These are phyloP conservation scores for Wallacemonas collosoma DNA, from an alignment of 208 protist species.

Conservation along the genomic window DNA sequence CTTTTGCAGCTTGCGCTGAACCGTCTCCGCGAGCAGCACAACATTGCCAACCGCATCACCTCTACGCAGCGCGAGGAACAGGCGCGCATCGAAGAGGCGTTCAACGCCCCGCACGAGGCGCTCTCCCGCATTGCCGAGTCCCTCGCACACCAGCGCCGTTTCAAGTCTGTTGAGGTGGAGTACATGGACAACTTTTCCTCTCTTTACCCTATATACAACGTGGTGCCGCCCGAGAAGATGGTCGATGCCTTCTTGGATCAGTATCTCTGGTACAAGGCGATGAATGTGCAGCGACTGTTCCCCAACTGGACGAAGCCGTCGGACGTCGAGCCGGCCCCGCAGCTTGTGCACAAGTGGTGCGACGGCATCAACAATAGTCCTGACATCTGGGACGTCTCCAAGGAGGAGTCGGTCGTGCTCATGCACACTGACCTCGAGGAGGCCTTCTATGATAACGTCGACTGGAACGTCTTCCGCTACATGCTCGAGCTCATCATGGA, in stretches of 20 bases:
- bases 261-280: constrained; percentile 99
- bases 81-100: constrained; percentile 99
- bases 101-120: constrained; percentile 99
- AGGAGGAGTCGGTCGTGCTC: constrained; percentile 98
- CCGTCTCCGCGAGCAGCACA: constrained; percentile 99
- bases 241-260: constrained; percentile 99
- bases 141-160: constrained; percentile 98
- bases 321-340: constrained; percentile 98
- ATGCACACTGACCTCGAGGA: constrained; percentile 97
- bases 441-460: constrained; percentile 99
- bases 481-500: constrained; percentile 99
- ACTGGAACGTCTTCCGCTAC: constrained; percentile 99
- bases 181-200: constrained; percentile 99
- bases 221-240: constrained; percentile 99
- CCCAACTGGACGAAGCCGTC: constrained; percentile 99
- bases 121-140: constrained; percentile 99
- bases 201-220: constrained; percentile 99
- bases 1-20: constrained; percentile 99
- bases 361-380: constrained; percentile 99
- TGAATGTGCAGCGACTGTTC: constrained; percentile 99
- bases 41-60: constrained; percentile 98
- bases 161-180: constrained; percentile 99
- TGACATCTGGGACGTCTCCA: constrained; percentile 97
- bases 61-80: constrained; percentile 99
- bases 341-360: constrained; percentile 99